Percentiles rank a stretch among this genome's conserved stretches.
Evolutionary conservation across 2,329 filamentous ascomycete genomes (phyloP).

Genomic region (Clarireedia monteithiana): DNA sequence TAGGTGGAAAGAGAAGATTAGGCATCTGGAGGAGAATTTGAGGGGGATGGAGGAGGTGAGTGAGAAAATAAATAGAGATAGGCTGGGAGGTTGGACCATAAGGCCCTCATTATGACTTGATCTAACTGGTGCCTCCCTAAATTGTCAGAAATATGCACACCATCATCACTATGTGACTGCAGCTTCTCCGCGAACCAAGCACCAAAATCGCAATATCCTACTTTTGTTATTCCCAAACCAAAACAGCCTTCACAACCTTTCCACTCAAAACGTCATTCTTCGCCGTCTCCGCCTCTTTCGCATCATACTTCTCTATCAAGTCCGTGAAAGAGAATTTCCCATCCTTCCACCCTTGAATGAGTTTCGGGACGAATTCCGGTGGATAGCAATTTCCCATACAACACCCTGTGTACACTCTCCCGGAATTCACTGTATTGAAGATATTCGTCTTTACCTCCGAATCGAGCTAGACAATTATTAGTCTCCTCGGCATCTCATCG

Average conservation of each 20-base stretch:
- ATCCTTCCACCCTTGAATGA: slow-evolving; percentile 14
- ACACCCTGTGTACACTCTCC: slow-evolving; percentile 14
- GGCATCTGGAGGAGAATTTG: too few species aligned
- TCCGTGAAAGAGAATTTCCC: slow-evolving; percentile 19
- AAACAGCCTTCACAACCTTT: slow-evolving; percentile 17
- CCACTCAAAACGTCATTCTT: slow-evolving; percentile 15
- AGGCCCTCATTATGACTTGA: too few species aligned
- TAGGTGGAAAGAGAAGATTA: too few species aligned
- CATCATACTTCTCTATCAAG: slow-evolving; percentile 14
- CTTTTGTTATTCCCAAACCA: too few species aligned
- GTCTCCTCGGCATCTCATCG: neutral
- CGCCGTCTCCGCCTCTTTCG: slow-evolving; percentile 15
- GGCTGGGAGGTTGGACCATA: too few species aligned
- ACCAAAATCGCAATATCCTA: too few species aligned
- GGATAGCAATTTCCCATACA: slow-evolving; percentile 21
- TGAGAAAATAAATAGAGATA: too few species aligned
- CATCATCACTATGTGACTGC: too few species aligned
- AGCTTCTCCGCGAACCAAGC: too few species aligned
- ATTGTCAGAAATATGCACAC: too few species aligned
- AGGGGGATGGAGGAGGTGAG: too few species aligned
- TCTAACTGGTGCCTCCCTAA: too few species aligned
- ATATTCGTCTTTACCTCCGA: slow-evolving; percentile 13
- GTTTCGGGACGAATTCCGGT: slow-evolving; percentile 17
- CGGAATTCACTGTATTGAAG: slow-evolving; percentile 16
- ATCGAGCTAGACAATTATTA: neutral